phyloP scores from a whole-genome alignment of 2,329 filamentous ascomycete genomes.

The Alternaria sp. region DNA sequence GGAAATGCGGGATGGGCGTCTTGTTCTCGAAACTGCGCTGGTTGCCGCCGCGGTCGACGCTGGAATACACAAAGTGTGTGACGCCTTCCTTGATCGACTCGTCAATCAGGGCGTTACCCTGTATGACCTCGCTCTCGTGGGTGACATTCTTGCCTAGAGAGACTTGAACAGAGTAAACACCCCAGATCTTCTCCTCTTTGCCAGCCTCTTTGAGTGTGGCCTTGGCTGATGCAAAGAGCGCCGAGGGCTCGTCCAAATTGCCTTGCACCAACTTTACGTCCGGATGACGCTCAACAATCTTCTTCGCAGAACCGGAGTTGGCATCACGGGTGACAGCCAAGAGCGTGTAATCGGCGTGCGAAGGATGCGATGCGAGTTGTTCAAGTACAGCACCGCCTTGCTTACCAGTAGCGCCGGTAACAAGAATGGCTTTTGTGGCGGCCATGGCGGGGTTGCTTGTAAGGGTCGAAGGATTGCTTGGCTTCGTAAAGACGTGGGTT shows the following conservation, averaged over 20 bases:
- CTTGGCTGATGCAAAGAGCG: slow-evolving; percentile 58
- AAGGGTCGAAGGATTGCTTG: slow-evolving; percentile 8
- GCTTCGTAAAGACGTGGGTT: not conserved
- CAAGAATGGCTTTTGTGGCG: slow-evolving; percentile 50
- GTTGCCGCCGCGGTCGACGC: slow-evolving; percentile 68
- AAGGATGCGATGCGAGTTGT: slow-evolving; percentile 48
- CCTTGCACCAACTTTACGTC: slow-evolving; percentile 65
- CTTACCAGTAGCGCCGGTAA: slow-evolving; percentile 56
- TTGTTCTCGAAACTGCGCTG: slow-evolving; percentile 56
- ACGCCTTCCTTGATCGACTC: slow-evolving; percentile 63
- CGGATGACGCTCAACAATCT: slow-evolving; percentile 53
- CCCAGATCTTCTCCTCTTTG: slow-evolving; percentile 56
- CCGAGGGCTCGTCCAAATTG: slow-evolving; percentile 59
- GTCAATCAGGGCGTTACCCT: slow-evolving; percentile 66
- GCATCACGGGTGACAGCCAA: slow-evolving; percentile 67
- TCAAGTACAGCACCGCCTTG: slow-evolving; percentile 55
- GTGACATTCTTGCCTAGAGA: slow-evolving; percentile 52
- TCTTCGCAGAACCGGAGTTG: slow-evolving; percentile 58
- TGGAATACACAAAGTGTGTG: slow-evolving; percentile 68
- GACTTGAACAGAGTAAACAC: slow-evolving; percentile 68
- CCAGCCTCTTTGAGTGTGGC: slow-evolving; percentile 43
- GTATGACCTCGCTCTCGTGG: slow-evolving; percentile 56
- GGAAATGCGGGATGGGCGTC: slow-evolving; percentile 65
- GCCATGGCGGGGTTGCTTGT: slow-evolving; percentile 28
- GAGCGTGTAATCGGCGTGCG: slow-evolving; percentile 55